A percentile compares a stretch with the other conserved stretches of the same genome.
phyloP scores from a whole-genome alignment of 2,329 filamentous ascomycete genomes.

The Parasarocladium wereldwijsianum region DNA sequence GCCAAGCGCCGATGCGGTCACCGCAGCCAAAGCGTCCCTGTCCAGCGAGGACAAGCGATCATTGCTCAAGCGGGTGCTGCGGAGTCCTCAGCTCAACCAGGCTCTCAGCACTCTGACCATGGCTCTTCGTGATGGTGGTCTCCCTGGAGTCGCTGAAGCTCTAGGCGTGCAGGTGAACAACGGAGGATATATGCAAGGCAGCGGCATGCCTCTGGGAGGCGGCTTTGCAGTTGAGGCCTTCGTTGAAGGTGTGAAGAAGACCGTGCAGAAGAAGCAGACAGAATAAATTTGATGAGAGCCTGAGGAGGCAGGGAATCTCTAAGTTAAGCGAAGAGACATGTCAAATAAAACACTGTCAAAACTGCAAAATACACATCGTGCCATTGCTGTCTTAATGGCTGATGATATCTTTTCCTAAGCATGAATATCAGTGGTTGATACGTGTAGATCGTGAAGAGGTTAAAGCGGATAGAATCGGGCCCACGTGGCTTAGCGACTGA shows the following conservation, averaged over 20 bases:
- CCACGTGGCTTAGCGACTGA: no score
- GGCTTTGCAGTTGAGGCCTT: slow-evolving; percentile 85
- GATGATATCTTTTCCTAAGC: no score
- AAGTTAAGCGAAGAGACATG: slow-evolving; percentile 5
- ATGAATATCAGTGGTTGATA: no score
- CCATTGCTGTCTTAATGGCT: no score
- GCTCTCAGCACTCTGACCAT: slow-evolving; percentile 73
- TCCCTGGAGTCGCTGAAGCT: slow-evolving; percentile 81
- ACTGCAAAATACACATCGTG: no score
- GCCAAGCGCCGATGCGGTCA: slow-evolving; percentile 50
- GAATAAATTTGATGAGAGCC: no score
- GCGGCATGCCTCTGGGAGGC: slow-evolving; percentile 73
- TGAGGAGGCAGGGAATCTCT: no score
- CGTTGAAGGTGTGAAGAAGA: slow-evolving; percentile 73
- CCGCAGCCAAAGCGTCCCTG: slow-evolving; percentile 60
- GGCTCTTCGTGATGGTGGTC: slow-evolving; percentile 76
- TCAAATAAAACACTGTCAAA: no score
- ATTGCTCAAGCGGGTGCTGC: slow-evolving; percentile 66
- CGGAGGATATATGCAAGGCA: slow-evolving; percentile 65
- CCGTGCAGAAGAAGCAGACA: slow-evolving; percentile 44
- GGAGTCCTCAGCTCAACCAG: slow-evolving; percentile 83
- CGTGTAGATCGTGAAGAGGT: no score
- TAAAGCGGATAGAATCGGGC: no score
- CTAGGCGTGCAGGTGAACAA: slow-evolving; percentile 69
- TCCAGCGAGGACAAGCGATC: slow-evolving; percentile 63